A percentile compares a stretch with the other conserved stretches of the same genome.
Conservation (phyloP, 805 yeast genomes). For the Saccharomycopsis sp. region DNA sequence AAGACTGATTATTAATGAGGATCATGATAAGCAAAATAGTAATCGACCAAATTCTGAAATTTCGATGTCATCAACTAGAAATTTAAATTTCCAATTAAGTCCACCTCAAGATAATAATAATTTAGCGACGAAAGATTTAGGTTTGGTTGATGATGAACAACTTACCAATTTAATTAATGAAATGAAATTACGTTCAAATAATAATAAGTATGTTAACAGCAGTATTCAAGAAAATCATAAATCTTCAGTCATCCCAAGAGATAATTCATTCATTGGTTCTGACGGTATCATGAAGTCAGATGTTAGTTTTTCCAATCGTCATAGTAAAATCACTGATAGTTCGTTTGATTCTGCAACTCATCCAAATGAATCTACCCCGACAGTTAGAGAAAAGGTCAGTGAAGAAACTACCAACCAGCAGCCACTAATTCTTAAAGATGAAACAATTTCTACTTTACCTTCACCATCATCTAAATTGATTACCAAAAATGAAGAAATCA, state of each 20-base stretch:
- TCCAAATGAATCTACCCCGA: conserved; percentile 2
- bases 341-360: not conserved
- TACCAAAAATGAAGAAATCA: not conserved
- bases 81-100: conserved; percentile 9
- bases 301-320: not conserved
- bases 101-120: conserved; percentile 14
- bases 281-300: not conserved
- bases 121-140: conserved; percentile 16
- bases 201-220: not conserved
- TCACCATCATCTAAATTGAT: conserved; percentile 7
- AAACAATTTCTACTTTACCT: conserved; percentile 1
- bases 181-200: conserved; percentile 7
- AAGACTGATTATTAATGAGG: conserved; percentile 2
- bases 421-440: not conserved
- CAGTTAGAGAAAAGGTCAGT: conserved; percentile 12
- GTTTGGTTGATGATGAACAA: conserved; percentile 20
- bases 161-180: conserved; percentile 19
- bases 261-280: not conserved
- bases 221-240: not conserved
- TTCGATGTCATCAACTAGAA: conserved; percentile 6
- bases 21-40: not conserved
- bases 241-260: not conserved
- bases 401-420: not conserved
- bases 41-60: conserved; percentile 1
- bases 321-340: not conserved